Conservation (phyloP, 352 stramenopile genomes). For the Discostella stelligera region DNA sequence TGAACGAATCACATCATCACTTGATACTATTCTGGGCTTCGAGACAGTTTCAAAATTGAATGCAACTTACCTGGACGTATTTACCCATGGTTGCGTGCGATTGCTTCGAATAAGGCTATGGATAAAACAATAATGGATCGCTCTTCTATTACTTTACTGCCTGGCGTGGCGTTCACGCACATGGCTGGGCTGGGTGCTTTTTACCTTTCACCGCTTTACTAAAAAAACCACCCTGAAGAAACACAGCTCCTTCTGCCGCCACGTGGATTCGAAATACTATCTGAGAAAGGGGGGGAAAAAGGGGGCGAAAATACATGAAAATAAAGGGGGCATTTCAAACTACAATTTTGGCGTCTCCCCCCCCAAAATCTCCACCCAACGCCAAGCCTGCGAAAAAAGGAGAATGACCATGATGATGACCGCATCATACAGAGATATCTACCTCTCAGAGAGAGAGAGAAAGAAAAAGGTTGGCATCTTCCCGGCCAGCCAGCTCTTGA, state of each 20-base stretch:
- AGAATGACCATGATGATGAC: too few species aligned
- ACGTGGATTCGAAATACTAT: background rate
- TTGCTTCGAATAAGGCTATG: background rate
- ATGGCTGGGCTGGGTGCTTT: background rate
- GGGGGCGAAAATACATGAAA: background rate
- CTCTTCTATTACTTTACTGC: too few species aligned
- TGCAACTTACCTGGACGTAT: slow-evolving; percentile 79
- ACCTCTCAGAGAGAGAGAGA: too few species aligned
- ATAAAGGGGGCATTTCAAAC: background rate
- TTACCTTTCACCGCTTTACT: slow-evolving; percentile 13
- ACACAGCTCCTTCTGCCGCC: too few species aligned
- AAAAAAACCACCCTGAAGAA: too few species aligned
- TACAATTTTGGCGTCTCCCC: background rate
- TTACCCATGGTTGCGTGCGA: slow-evolving; percentile 71
- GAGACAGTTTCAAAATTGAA: background rate
- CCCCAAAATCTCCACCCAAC: background rate
- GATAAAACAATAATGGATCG: slow-evolving; percentile 2
- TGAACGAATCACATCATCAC: background rate
- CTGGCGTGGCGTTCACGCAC: too few species aligned
- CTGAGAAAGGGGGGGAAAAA: background rate
- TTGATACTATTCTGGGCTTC: too few species aligned
- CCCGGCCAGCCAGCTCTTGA: too few species aligned
- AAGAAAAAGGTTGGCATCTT: too few species aligned
- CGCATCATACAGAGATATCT: too few species aligned
- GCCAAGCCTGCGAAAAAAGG: background rate